A percentile compares a stretch with the other conserved stretches of the same genome.
phyloP scores from a whole-genome alignment of 2,329 filamentous ascomycete genomes.

The Penicillium occitanis region DNA sequence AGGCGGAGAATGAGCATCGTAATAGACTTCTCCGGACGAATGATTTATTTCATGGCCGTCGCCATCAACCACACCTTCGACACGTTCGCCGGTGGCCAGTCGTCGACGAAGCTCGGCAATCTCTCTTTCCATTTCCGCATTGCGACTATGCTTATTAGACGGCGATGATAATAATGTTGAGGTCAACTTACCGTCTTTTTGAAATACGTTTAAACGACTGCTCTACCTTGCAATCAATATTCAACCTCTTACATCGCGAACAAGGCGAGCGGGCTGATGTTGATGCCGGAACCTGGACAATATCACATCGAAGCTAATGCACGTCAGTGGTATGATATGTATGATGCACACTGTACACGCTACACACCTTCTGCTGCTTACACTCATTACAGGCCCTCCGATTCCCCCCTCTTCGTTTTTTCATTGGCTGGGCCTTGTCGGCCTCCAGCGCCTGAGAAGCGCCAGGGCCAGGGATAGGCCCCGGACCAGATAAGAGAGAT shows the following conservation, averaged over 20 bases:
- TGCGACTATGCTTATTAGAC: slow-evolving; percentile 46
- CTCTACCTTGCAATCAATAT: slow-evolving; percentile 64
- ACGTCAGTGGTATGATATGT: not conserved
- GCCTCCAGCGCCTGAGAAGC: slow-evolving; percentile 3
- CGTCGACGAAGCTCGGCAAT: slow-evolving; percentile 51
- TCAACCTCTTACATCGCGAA: slow-evolving; percentile 60
- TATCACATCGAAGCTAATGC: slow-evolving; percentile 62
- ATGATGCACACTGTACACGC: not conserved
- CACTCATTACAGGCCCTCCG: slow-evolving; percentile 65
- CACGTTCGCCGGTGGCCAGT: slow-evolving; percentile 37
- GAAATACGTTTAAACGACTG: slow-evolving; percentile 66
- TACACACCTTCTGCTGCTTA: slow-evolving; percentile 63
- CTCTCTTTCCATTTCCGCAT: slow-evolving; percentile 63
- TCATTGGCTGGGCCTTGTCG: slow-evolving; percentile 45
- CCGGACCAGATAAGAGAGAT: slow-evolving; percentile 5
- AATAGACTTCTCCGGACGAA: slow-evolving; percentile 37
- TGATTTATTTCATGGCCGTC: slow-evolving; percentile 34
- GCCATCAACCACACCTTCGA: slow-evolving; percentile 27
- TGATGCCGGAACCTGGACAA: slow-evolving; percentile 62
- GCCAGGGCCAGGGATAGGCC: slow-evolving; percentile 2
- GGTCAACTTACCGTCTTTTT: slow-evolving; percentile 50
- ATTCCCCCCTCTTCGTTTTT: slow-evolving; percentile 46
- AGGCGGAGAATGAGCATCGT: slow-evolving; percentile 32
- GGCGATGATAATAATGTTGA: not conserved
- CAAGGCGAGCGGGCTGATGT: slow-evolving; percentile 59